Evolutionary conservation across 2,329 filamentous ascomycete species (phyloP).

Genomic region (Aspergillus intermedius): DNA sequence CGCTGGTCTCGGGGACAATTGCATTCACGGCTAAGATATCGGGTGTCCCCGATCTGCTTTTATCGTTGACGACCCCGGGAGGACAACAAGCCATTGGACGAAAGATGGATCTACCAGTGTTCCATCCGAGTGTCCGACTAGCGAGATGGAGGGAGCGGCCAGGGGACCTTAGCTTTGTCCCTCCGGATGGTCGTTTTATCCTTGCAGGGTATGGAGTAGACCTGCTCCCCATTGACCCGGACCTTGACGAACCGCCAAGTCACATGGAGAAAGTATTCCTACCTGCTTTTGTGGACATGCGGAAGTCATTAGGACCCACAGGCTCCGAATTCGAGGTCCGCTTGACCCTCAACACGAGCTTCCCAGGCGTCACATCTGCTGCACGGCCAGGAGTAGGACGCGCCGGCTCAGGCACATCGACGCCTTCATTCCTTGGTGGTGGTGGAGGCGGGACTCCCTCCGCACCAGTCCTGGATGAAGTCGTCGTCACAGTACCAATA

Average conservation of each 20-base stretch:
- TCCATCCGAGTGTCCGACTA: conserved; percentile 89
- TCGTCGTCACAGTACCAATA: conserved; percentile 71
- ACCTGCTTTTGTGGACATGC: conserved; percentile 74
- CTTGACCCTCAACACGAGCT: conserved; percentile 62
- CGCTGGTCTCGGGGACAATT: conserved; percentile 84
- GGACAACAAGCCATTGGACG: conserved; percentile 69
- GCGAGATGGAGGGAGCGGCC: conserved; percentile 84
- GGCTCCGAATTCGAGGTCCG: conserved; percentile 87
- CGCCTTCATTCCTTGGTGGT: conserved; percentile 45
- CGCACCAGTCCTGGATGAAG: conserved; percentile 63
- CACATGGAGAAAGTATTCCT: conserved; percentile 63
- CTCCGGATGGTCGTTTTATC: conserved; percentile 89
- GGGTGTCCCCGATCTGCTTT: conserved; percentile 80
- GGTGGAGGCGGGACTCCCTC: conserved; percentile 50
- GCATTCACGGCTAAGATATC: conserved; percentile 94
- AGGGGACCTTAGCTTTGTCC: conserved; percentile 90
- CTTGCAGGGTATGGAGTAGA: conserved; percentile 93
- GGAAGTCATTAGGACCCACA: conserved; percentile 65
- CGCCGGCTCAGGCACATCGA: conserved; percentile 42
- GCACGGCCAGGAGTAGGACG: conserved; percentile 34
- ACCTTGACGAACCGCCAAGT: conserved; percentile 49
- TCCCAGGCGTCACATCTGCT: conserved; percentile 44
- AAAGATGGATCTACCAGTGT: conserved; percentile 81
- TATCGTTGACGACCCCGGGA: conserved; percentile 72
- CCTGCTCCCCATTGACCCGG: conserved; percentile 64